Evolutionary conservation across 345 rosid genomes (phyloP).

Genomic region (Nasturtium officinale): DNA sequence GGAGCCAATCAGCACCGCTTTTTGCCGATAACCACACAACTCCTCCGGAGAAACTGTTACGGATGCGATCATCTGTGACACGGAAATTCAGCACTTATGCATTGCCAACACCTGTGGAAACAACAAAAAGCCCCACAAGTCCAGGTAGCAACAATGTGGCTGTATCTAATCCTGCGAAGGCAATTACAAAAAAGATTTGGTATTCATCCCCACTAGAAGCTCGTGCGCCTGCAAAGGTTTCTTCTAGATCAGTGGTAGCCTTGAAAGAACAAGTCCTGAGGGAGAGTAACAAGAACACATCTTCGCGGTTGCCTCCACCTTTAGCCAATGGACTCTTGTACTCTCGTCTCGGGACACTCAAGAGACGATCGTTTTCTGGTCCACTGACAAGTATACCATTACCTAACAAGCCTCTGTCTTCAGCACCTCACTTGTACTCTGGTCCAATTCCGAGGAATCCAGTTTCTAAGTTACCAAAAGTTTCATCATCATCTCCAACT

Average conservation of each 20-base stretch:
- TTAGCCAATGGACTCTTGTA: slow-evolving; percentile 53
- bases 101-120: slow-evolving; percentile 78
- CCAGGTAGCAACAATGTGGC: slow-evolving; percentile 38
- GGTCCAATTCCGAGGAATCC: slow-evolving; percentile 68
- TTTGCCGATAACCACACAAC: slow-evolving; percentile 55
- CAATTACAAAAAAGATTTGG: slow-evolving; percentile 54
- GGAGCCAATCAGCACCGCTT: slow-evolving; percentile 85
- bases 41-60: slow-evolving; percentile 57
- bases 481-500: slow-evolving; percentile 53
- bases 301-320: slow-evolving; percentile 63
- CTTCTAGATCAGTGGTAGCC: slow-evolving; percentile 44
- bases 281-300: slow-evolving; percentile 61
- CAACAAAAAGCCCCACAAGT: slow-evolving; percentile 52
- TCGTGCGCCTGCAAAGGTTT: slow-evolving; percentile 48
- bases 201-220: slow-evolving; percentile 82
- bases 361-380: slow-evolving; percentile 79
- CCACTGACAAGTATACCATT: slow-evolving; percentile 62
- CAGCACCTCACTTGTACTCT: slow-evolving; percentile 60
- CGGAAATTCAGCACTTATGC: slow-evolving; percentile 77
- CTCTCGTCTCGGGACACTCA: slow-evolving; percentile 58
- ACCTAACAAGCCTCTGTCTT: slow-evolving; percentile 48
- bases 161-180: slow-evolving; percentile 44
- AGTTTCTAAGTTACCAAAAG: slow-evolving; percentile 55
- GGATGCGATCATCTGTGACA: slow-evolving; percentile 55
- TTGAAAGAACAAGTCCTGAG: slow-evolving; percentile 48